phyloP scores from a whole-genome alignment of 805 yeast species.

The Saccharomycopsis microspora region DNA sequence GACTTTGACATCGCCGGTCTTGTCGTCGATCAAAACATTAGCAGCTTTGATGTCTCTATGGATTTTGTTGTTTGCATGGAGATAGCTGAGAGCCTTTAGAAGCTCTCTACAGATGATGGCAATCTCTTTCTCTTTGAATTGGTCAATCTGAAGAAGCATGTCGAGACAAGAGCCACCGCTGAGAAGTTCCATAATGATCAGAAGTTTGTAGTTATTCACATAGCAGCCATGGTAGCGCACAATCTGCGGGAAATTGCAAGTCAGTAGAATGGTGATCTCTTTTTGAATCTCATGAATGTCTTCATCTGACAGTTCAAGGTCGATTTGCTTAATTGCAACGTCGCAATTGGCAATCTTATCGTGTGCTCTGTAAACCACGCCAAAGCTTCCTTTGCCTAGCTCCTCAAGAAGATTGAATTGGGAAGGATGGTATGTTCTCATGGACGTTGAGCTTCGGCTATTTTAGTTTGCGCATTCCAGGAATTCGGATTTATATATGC shows the following conservation, averaged over 20 bases:
- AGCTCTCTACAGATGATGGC: slow-evolving; percentile 44
- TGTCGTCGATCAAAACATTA: slow-evolving; percentile 61
- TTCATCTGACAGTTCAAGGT: slow-evolving; percentile 53
- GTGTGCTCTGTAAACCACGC: slow-evolving; percentile 58
- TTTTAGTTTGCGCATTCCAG: too few species aligned
- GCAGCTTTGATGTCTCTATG: slow-evolving; percentile 92
- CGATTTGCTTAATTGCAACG: slow-evolving; percentile 46
- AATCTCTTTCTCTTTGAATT: slow-evolving; percentile 44
- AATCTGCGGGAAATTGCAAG: slow-evolving; percentile 50
- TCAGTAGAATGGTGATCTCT: slow-evolving; percentile 59
- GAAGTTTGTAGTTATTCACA: slow-evolving; percentile 53
- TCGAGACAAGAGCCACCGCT: slow-evolving; percentile 72
- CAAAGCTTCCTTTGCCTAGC: slow-evolving; percentile 72
- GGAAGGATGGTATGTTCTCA: slow-evolving; percentile 24
- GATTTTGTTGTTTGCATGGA: slow-evolving; percentile 63
- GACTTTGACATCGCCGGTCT: slow-evolving; percentile 55
- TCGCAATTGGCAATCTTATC: slow-evolving; percentile 28
- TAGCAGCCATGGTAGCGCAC: slow-evolving; percentile 65
- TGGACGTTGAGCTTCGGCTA: too few species aligned
- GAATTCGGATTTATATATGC: too few species aligned
- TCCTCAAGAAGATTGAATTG: slow-evolving; percentile 40
- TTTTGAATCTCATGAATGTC: slow-evolving; percentile 64
- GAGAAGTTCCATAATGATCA: slow-evolving; percentile 77
- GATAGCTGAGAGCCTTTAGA: slow-evolving; percentile 47
- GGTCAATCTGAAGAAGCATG: slow-evolving; percentile 41